Base-by-base conservation (phyloP, 1,284 basidiomycete species). In the Naganishia liquefaciens region DNA sequence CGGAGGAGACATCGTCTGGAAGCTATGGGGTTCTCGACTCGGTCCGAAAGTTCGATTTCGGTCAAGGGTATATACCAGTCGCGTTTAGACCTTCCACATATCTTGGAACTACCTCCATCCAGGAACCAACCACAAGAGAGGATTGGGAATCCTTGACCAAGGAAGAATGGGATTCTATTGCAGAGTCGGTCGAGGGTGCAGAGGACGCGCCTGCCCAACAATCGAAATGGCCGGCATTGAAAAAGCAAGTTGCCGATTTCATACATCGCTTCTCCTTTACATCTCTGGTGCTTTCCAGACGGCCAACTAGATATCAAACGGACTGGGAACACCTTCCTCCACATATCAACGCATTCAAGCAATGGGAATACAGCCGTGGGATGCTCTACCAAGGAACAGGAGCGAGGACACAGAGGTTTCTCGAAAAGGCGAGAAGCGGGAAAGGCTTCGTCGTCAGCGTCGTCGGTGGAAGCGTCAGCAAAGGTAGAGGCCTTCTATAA, bases 361-460 rank as follows among this genome's bases (percentile, higher is more conserved):
- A 71, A 46, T 76, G 75, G 75, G 75, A 76, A 63, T 72, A 70
- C 30, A 58, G 65, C 13, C 67, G 75, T 33, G 71, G 73, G 15
- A 66, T 75, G n/a, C 65, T 73, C 30, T 71, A 73, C 63, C 70
- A 72, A 57, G 74, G 75, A 11, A 74, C 73, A 21, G 75, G 75
- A 11, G 70, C 69, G 44, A 65, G 75, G 49, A 66, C 75, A 23
- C 69, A 73, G 42, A 64, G 69, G 6, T 77, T 77, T 57, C 65
- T 77, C 23, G 73, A 73, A 25, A 77, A 76, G 60, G 75, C 75
- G 15, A 60, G 65, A 37, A 69, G 68, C 13, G 74, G 76, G 0
- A 57, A 70, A 51, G 70, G 73, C 2, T 72, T 76, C 54, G 74
- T 72, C 0, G 75, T 77, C 2, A 70, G 73, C 13, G 73, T 75